These are phyloP conservation scores for Euphrasia arctica DNA, from an alignment of 305 asterid genomes.

Conservation along the genomic window DNA sequence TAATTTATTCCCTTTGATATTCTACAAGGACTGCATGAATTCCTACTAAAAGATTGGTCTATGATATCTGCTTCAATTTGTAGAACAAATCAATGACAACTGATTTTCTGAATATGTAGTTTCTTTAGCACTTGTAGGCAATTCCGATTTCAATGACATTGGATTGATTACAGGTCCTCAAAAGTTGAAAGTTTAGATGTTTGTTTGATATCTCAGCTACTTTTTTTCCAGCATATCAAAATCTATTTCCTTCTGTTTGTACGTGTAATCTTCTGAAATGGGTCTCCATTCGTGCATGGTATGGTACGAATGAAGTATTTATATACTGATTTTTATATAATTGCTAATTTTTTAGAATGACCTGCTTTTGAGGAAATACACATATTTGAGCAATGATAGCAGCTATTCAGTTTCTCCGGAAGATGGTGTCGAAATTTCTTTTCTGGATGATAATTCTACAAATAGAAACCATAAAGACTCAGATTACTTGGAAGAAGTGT, in stretches of 20 bases:
- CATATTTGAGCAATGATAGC: conserved; percentile 89
- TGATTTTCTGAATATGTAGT: neutral
- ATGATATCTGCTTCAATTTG: neutral
- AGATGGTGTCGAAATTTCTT: conserved; percentile 82
- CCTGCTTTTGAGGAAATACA: conserved; percentile 66
- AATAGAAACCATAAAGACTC: conserved; percentile 35
- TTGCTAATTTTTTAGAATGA: conserved; percentile 64
- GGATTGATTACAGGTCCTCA: conserved; percentile 14
- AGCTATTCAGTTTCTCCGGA: conserved; percentile 69
- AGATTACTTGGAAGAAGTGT: conserved; percentile 43
- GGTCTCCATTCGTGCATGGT: conserved; percentile 11
- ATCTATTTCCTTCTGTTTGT: conserved; percentile 1
- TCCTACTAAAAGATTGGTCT: neutral
- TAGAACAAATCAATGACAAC: neutral
- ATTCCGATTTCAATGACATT: conserved; percentile 11
- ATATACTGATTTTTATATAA: conserved; percentile 26
- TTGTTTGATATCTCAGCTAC: conserved; percentile 17
- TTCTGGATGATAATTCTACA: conserved; percentile 45
- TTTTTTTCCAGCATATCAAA: conserved; percentile 3
- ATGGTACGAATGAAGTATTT: conserved; percentile 3
- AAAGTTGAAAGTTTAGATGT: conserved; percentile 11
- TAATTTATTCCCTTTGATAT: neutral
- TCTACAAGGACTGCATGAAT: neutral
- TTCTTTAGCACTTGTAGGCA: conserved; percentile 15
- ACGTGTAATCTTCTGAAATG: conserved; percentile 2